These are phyloP conservation scores for Herpotrichia juniperi DNA, from an alignment of 2,329 filamentous ascomycete genomes.

Conservation along the genomic window DNA sequence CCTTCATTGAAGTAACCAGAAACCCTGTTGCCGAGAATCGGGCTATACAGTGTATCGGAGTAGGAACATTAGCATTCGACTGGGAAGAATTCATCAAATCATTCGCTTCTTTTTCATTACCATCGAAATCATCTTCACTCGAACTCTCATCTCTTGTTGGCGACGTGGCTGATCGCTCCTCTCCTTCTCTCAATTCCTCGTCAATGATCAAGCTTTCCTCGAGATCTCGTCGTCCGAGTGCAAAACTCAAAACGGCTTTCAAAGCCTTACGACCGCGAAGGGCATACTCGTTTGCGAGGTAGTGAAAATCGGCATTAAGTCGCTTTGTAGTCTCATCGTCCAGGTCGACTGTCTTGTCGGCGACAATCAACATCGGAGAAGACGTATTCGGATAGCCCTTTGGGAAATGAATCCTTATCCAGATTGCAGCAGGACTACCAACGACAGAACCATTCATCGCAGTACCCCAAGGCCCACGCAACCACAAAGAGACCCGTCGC, in stretches of 20 bases:
- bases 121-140: conserved; percentile 70
- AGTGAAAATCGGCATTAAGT: conserved; percentile 58
- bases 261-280: conserved; percentile 61
- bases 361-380: conserved; percentile 57
- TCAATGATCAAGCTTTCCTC: conserved; percentile 59
- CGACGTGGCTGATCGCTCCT: conserved; percentile 7
- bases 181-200: conserved; percentile 40
- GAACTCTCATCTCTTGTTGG: conserved; percentile 71
- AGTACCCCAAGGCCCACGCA: conserved; percentile 66
- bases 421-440: conserved; percentile 59
- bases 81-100: conserved; percentile 56
- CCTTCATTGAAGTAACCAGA: conserved; percentile 57
- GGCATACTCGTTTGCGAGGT: conserved; percentile 62
- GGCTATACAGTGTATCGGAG: conserved; percentile 64
- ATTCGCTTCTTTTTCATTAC: not conserved
- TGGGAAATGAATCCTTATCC: conserved; percentile 65
- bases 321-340: conserved; percentile 55
- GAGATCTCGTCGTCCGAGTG: conserved; percentile 63
- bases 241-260: conserved; percentile 67
- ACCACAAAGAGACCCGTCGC: conserved; percentile 60
- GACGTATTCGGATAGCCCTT: conserved; percentile 56
- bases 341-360: conserved; percentile 61
- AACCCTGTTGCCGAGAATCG: conserved; percentile 63
- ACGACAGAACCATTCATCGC: conserved; percentile 43
- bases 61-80: conserved; percentile 68